These are phyloP conservation scores for Ceratopteris richardii DNA, from an alignment of 75 land plant species.

Conservation along the genomic window DNA sequence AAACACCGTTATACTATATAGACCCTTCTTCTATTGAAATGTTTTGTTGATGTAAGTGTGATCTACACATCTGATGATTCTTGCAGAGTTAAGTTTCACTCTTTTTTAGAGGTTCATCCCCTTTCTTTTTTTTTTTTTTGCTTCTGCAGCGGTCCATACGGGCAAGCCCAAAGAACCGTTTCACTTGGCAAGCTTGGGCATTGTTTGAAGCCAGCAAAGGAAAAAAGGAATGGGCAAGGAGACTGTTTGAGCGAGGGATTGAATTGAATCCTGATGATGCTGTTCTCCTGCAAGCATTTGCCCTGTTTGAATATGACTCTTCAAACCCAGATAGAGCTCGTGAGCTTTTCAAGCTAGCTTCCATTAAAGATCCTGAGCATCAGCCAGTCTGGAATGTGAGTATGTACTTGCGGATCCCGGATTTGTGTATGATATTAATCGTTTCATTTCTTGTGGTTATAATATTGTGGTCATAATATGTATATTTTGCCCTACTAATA, in stretches of 20 bases:
- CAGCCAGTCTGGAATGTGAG: slow-evolving; percentile 94
- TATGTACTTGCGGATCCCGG: background rate
- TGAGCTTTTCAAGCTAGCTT: slow-evolving; percentile 64
- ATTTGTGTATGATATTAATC: too few relatives aligned
- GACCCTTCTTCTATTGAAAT: too few relatives aligned
- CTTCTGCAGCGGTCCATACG: slow-evolving; percentile 90
- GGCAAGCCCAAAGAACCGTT: slow-evolving; percentile 88
- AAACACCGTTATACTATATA: too few relatives aligned
- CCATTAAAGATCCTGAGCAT: slow-evolving; percentile 62
- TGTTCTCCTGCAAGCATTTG: slow-evolving; percentile 86
- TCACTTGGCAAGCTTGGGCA: slow-evolving; percentile 97
- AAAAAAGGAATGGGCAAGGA: slow-evolving; percentile 54
- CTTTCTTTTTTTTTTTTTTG: too few relatives aligned
- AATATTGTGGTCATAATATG: too few relatives aligned
- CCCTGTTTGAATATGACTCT: slow-evolving; percentile 74
- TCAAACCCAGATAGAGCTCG: slow-evolving; percentile 68
- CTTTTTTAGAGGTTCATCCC: too few relatives aligned
- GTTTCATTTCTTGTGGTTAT: too few relatives aligned
- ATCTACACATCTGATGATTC: too few relatives aligned
- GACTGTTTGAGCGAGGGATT: slow-evolving; percentile 79
- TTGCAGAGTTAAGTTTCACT: too few relatives aligned
- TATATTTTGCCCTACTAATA: too few relatives aligned
- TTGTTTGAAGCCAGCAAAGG: slow-evolving; percentile 79
- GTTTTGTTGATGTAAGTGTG: too few relatives aligned
- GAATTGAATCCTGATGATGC: slow-evolving; percentile 83